Evolutionary conservation across 31 red algal genomes (phyloP).

Genomic region (Pterothamnion heteromorphum): DNA sequence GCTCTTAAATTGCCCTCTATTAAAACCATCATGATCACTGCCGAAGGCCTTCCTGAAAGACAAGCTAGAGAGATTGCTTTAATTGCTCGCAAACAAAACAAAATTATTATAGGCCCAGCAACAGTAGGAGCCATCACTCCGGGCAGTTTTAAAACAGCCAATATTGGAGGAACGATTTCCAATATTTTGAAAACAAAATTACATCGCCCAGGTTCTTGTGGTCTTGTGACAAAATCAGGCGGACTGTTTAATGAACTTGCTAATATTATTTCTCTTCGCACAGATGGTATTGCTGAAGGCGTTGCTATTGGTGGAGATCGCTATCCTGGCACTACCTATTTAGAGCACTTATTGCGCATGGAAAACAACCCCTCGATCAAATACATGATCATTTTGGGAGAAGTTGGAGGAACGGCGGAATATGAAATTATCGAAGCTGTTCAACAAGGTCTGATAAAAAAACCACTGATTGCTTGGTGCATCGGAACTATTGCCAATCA

Average conservation of each 20-base stretch:
- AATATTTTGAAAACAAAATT: constrained; percentile 91
- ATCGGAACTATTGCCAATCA: constrained; percentile 82
- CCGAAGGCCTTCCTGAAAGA: constrained; percentile 93
- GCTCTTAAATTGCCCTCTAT: constrained; percentile 69
- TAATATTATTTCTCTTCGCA: constrained; percentile 75
- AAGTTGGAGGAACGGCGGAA: constrained; percentile 90
- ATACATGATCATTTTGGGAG: constrained; percentile 88
- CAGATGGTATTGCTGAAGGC: constrained; percentile 86
- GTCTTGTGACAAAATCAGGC: constrained; percentile 97
- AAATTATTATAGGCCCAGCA: constrained; percentile 97
- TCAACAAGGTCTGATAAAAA: constrained; percentile 67
- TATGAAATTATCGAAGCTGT: constrained; percentile 75
- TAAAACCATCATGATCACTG: constrained; percentile 85
- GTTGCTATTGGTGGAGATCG: constrained; percentile 95
- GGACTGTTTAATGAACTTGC: constrained; percentile 97
- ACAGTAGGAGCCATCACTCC: constrained; percentile 93
- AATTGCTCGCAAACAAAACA: constrained; percentile 47
- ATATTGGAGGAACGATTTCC: constrained; percentile 89
- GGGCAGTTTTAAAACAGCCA: constrained; percentile 88
- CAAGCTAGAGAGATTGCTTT: constrained; percentile 75
- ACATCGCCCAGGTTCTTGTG: constrained; percentile 90
- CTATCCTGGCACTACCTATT: constrained; percentile 72
- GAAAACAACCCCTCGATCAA: constrained; percentile 70
- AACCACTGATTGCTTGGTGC: constrained; percentile 95
- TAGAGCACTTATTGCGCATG: constrained; percentile 81